These are phyloP conservation scores for Russula sp. DNA, from an alignment of 768 basidiomycete genomes.

Conservation along the genomic window DNA sequence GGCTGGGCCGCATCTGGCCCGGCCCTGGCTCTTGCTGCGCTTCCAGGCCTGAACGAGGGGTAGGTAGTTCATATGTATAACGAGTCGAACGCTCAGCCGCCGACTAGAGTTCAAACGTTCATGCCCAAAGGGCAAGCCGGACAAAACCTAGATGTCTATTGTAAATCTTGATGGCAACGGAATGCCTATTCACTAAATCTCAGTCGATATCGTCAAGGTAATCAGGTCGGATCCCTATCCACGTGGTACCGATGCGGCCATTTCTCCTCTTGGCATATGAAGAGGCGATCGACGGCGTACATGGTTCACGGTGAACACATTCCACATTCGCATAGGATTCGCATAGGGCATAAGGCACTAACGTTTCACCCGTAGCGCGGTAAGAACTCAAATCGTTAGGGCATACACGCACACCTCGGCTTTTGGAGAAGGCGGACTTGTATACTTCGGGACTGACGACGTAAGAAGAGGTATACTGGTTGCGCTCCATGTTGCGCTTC, in stretches of 20 bases:
- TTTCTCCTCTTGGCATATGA: background rate
- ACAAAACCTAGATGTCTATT: background rate
- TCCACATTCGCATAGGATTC: background rate
- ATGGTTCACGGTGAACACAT: no score
- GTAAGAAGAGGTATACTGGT: background rate
- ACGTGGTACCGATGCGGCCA: constrained; percentile 1
- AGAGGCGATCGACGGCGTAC: no score
- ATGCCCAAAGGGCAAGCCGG: background rate
- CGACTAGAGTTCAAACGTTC: background rate
- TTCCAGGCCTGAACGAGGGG: no score
- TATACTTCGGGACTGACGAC: constrained; percentile 7
- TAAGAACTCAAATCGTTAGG: background rate
- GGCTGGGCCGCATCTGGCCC: background rate
- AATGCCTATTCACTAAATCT: background rate
- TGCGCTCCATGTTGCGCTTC: no score
- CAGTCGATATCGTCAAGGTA: constrained; percentile 1
- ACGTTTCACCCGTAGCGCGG: background rate
- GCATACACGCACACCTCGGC: background rate
- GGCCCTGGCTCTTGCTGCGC: background rate
- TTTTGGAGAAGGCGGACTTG: background rate
- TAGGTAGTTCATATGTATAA: background rate
- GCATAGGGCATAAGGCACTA: background rate
- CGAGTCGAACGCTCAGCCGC: background rate
- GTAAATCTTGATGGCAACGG: background rate
- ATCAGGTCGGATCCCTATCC: background rate